Conservation (phyloP, 1,139 yeast species). For the Pneumocystis jirovecii region DNA sequence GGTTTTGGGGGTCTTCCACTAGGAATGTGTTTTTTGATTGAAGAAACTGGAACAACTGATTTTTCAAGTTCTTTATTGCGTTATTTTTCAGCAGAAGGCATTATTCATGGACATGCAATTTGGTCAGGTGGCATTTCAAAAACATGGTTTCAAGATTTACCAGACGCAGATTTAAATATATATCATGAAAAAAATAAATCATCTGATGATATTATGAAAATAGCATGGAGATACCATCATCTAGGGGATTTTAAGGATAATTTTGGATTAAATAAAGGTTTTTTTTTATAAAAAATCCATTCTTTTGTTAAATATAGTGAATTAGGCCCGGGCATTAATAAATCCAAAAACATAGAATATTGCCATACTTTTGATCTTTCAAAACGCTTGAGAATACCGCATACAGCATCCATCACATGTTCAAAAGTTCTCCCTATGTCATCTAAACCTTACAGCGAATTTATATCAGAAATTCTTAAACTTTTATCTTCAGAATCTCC, state of each 20-base stretch:
- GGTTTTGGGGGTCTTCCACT: slow-evolving; percentile 70
- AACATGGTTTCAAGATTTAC: slow-evolving; percentile 57
- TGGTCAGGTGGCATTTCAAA: slow-evolving; percentile 46
- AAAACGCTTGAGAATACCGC: slow-evolving; percentile 10
- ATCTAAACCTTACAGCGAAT: slow-evolving; percentile 9
- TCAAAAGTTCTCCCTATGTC: neutral
- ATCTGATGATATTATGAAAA: slow-evolving; percentile 44
- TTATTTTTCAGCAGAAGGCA: slow-evolving; percentile 65
- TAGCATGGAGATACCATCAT: slow-evolving; percentile 73
- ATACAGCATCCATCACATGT: neutral
- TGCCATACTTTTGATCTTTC: slow-evolving; percentile 15
- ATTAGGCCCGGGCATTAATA: slow-evolving; percentile 5
- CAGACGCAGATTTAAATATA: slow-evolving; percentile 27
- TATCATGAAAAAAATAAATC: slow-evolving; percentile 40
- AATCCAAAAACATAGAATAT: slow-evolving; percentile 6
- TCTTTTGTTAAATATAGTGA: slow-evolving; percentile 13
- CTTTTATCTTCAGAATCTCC: slow-evolving; percentile 11
- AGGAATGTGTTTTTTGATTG: slow-evolving; percentile 54
- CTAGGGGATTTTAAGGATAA: slow-evolving; percentile 29
- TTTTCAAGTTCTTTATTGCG: slow-evolving; percentile 62
- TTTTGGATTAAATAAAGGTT: slow-evolving; percentile 1
- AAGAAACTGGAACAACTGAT: slow-evolving; percentile 83
- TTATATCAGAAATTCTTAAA: slow-evolving; percentile 9
- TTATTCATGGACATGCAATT: slow-evolving; percentile 39
- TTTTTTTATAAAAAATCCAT: neutral